Base-by-base conservation (phyloP, 441 rosid species). In the Jatropha multifida region DNA sequence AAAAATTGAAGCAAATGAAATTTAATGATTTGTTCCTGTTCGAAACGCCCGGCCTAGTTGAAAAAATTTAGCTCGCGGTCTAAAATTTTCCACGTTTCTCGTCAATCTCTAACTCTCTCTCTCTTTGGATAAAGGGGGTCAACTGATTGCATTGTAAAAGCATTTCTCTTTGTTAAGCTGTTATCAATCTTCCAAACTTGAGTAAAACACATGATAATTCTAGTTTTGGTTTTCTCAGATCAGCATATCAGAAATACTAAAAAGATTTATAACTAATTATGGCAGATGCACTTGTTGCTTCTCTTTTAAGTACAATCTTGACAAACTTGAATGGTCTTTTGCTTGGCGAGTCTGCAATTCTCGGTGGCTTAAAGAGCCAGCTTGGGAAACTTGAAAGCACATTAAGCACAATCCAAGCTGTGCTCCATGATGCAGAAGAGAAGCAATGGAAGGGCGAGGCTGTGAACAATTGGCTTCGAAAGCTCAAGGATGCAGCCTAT, bases 381-480 rank as follows among this genome's bases (percentile, higher is more conserved):
- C 18, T 73, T 41, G 11, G 48, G 68, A 62, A 49, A 9, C 69
- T 73, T 12, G 44, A 73, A 42, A 54, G 70, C 76, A 51, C 51
- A 5, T 20, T 64, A 18, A 64, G 3, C 14, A 73, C 18, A 6
- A 55, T 73, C 15, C 76, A 52, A 52, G 69, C 76, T 40, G 76
- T 73, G 8, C 51, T 73, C 69, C n/a, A 12, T 7, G 62, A 73
- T 64, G 76, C 55, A 0, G 77, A 74, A 54, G 55, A 65, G 42
- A 65, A 74, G 54, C 65, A 65, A 12, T 54, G 77, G 77, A 74
- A 65, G 42, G 18, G 15, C 17, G 14, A 74, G 65, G 54, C n/a
- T 66, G 23, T 65, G 13, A 40, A 8, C 51, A 74, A 12, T 65
- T 65, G 77, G 77, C 65, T 74, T 10, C 17, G 7, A 41, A 27